phyloP scores from a whole-genome alignment of 129 eudicot species.

The Ambrosia trifida region DNA sequence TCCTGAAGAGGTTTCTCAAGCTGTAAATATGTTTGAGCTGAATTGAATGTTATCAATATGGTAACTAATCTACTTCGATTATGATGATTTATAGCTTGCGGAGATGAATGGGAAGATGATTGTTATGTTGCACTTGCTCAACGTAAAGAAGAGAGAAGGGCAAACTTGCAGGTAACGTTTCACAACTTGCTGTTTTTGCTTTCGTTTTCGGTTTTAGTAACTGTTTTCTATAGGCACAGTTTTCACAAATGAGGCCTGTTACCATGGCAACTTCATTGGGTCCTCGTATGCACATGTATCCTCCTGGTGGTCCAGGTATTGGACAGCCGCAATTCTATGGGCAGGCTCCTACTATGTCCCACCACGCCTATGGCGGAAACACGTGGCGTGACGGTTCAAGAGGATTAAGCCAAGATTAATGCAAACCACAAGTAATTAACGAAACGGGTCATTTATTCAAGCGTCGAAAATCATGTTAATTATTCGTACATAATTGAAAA shows the following conservation, averaged over 20 bases:
- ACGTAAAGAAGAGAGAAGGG: conserved; percentile 6
- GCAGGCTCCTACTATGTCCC: conserved; percentile 8
- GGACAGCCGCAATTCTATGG: not conserved
- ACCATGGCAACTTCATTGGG: not conserved
- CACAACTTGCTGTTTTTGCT: not conserved
- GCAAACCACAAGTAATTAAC: too few species aligned
- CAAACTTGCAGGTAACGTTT: conserved; percentile 1
- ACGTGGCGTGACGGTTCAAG: too few species aligned
- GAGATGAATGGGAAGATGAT: conserved; percentile 10
- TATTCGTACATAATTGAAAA: too few species aligned
- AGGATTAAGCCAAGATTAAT: too few species aligned
- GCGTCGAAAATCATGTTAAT: too few species aligned
- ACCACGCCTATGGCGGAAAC: too few species aligned
- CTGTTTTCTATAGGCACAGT: not conserved
- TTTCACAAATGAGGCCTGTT: not conserved
- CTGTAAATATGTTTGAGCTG: conserved; percentile 37
- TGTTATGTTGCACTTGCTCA: conserved; percentile 4
- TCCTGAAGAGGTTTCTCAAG: conserved; percentile 62
- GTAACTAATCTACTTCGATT: not conserved
- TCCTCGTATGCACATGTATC: not conserved
- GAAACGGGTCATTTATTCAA: too few species aligned
- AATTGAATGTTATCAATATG: not conserved
- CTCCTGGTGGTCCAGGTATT: conserved; percentile 2
- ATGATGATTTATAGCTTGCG: not conserved
- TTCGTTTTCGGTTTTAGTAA: not conserved